Percentiles rank a stretch among this genome's conserved stretches.
phyloP scores from a whole-genome alignment of 352 stramenopile genomes.

The Pythium plurisporium region DNA sequence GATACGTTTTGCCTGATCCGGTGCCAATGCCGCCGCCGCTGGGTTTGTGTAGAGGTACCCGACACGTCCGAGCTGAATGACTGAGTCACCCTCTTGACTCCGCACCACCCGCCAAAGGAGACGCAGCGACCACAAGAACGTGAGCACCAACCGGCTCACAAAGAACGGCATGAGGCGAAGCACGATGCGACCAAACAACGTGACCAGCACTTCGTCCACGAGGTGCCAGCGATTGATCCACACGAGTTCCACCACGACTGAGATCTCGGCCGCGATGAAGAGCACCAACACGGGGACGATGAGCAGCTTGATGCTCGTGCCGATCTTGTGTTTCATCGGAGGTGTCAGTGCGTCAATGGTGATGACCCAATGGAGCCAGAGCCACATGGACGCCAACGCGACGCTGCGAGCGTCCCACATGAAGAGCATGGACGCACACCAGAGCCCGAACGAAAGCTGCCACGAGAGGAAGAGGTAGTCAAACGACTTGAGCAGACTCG shows the following conservation, averaged over 20 bases:
- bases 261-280: conserved; percentile 4
- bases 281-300: conserved; percentile 10
- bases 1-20: too few relatives aligned
- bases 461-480: conserved; percentile 17
- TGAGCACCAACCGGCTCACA: conserved; percentile 15
- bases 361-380: conserved; percentile 25
- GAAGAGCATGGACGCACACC: conserved; percentile 7
- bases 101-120: not conserved
- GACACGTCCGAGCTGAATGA: not conserved
- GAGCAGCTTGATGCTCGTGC: conserved; percentile 10
- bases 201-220: conserved; percentile 8
- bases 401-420: conserved; percentile 12
- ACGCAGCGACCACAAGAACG: conserved; percentile 20
- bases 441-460: conserved; percentile 11
- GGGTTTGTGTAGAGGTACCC: not conserved
- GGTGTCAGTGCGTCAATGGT: conserved; percentile 16
- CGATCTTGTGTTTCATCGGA: conserved; percentile 8
- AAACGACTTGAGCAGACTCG: conserved; percentile 5
- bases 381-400: conserved; percentile 13
- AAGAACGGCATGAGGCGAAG: conserved; percentile 13
- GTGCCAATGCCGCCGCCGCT: too few relatives aligned
- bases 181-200: not conserved
- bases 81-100: not conserved
- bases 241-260: not conserved
- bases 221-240: not conserved